Evolutionary conservation across 2,329 filamentous ascomycete genomes (phyloP).

Genomic region (Phoma sp.): DNA sequence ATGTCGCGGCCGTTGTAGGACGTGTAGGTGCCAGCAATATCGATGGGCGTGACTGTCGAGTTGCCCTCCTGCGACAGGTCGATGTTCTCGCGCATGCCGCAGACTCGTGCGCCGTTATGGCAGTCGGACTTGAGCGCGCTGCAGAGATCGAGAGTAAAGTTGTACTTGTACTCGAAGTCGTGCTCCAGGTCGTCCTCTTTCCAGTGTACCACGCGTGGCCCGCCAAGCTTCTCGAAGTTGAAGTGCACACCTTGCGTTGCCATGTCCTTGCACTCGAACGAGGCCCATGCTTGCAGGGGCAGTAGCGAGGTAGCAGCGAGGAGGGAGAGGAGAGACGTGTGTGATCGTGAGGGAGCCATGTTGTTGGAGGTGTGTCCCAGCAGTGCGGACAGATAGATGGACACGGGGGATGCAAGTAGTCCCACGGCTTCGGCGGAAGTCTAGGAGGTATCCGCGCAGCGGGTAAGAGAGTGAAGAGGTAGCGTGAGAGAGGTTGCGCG

Average conservation of each 20-base stretch:
- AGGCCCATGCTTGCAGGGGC: conserved; percentile 34
- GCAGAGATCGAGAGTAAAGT: conserved; percentile 83
- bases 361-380: conserved; percentile 18
- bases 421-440: conserved; percentile 1
- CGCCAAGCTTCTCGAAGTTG: conserved; percentile 68
- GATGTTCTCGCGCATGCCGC: conserved; percentile 71
- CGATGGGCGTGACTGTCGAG: conserved; percentile 64
- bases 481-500: not conserved
- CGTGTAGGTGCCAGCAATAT: conserved; percentile 76
- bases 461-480: not conserved
- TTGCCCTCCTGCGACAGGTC: conserved; percentile 57
- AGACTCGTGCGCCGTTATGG: conserved; percentile 75
- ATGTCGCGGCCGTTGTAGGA: conserved; percentile 62
- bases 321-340: conserved; percentile 29
- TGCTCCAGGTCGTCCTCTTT: conserved; percentile 52
- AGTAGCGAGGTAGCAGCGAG: conserved; percentile 35
- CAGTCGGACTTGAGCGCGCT: conserved; percentile 69
- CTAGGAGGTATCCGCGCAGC: not conserved
- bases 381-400: conserved; percentile 7
- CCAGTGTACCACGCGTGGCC: conserved; percentile 72
- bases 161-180: conserved; percentile 70
- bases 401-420: conserved; percentile 1
- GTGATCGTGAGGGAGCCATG: conserved; percentile 40
- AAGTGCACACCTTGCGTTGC: conserved; percentile 65
- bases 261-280: conserved; percentile 68